Evolutionary conservation across 176 grass and related monocot genomes (phyloP).

Genomic region (Microstegium vimineum): DNA sequence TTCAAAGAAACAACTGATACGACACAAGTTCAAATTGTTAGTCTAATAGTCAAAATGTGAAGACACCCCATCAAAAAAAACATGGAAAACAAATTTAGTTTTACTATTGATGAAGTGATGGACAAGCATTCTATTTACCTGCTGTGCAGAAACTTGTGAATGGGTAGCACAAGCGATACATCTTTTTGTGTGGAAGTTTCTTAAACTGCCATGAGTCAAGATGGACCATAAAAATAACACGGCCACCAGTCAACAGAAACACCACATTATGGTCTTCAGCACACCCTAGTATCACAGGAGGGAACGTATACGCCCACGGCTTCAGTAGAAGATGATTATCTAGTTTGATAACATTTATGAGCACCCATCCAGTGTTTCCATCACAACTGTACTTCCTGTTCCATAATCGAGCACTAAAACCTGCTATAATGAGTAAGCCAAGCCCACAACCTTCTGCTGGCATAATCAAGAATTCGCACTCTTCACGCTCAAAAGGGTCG

Average conservation of each 20-base stretch:
- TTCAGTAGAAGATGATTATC: not conserved
- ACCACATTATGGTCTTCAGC: slow-evolving; percentile 4
- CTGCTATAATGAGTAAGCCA: not conserved
- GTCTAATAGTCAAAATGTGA: not conserved
- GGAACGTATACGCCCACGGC: too few species aligned
- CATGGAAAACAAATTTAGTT: not conserved
- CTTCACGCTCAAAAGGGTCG: not conserved
- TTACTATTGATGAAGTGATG: not conserved
- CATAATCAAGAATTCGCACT: not conserved
- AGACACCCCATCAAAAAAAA: not conserved
- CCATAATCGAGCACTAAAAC: not conserved
- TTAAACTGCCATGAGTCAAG: not conserved
- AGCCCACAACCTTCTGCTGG: not conserved
- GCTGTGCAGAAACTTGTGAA: slow-evolving; percentile 10
- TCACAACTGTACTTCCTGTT: not conserved
- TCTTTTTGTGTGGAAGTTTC: not conserved
- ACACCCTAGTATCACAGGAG: not conserved
- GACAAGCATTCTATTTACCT: not conserved
- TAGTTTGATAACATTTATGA: not conserved
- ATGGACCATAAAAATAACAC: slow-evolving; percentile 5
- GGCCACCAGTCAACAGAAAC: not conserved
- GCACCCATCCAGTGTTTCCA: slow-evolving; percentile 8
- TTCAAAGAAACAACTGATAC: not conserved
- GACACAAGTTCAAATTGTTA: not conserved
- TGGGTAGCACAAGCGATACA: not conserved